Evolutionary conservation across 2,329 filamentous ascomycete genomes (phyloP), one percentile per base, ranked within the genome.

Genomic region (Fusarium chaquense): DNA sequence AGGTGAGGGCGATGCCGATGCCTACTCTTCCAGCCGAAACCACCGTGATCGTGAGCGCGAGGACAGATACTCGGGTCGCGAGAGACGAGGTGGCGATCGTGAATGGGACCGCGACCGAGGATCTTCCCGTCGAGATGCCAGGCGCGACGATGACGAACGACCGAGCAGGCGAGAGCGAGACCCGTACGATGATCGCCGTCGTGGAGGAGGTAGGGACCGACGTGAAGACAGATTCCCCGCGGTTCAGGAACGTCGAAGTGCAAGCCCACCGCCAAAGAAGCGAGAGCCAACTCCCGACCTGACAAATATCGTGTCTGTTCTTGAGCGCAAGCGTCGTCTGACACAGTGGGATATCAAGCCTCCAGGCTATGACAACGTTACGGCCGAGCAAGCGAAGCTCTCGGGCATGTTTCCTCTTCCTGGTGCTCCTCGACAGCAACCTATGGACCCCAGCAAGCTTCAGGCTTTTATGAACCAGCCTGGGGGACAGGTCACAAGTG

Each of bases 281-380:
- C 91, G 93, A 79, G 96, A 99, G 81, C 93, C 96, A 10, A 99
- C 96, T 1, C 97, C 96, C 36, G 97, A 99, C 79, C 84, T 99
- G 77, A 97, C 94, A 64, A 90, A 97, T 76, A 84, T 97, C 63
- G 85, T 91, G n/a, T 88, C 93, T 6, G 86, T 99, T 62, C 84
- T 94, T 69, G 91, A 95, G 76, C 91, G 95, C 75, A 96, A 94
- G 85, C 91, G 97, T 73, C 91, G 96, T 63, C 84, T 99, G 85
- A 98, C 94, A 36, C 97, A 99, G 81, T 99, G 96, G 96, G 97
- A 99, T 79, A 98, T 99, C 80, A 99, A 99, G 83, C 96, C 96
- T 8, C 93, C 94, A 18, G 95, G 96, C 45, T 99, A 99, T 77
- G 97, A 99, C 78, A 97, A 96, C 80, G 95, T 99, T 71, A 98